Evolutionary conservation across 192 early-diverging fungal species (phyloP).

Genomic region (Backusella liffmaniae): DNA sequence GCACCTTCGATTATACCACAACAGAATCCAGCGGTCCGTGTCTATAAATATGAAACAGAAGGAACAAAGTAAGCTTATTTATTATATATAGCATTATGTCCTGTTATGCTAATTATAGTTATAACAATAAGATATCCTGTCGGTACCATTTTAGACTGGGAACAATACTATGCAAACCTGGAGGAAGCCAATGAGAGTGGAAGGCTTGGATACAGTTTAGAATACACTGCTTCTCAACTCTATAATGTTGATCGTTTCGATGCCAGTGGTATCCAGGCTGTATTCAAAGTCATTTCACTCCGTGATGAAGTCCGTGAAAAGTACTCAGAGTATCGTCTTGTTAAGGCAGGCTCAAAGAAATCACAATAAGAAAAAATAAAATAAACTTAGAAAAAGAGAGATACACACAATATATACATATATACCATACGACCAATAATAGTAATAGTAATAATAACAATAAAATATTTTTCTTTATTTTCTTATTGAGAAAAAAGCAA

Average conservation of each 20-base stretch:
- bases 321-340: background rate
- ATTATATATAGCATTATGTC: background rate
- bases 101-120: background rate
- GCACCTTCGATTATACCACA: constrained; percentile 38
- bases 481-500: constrained; percentile 1
- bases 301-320: background rate
- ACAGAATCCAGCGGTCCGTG: constrained; percentile 39
- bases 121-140: background rate
- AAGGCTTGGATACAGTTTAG: constrained; percentile 15
- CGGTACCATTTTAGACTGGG: constrained; percentile 32
- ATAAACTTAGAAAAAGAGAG: background rate
- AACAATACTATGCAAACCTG: constrained; percentile 32
- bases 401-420: background rate
- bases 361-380: background rate
- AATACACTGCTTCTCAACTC: constrained; percentile 30
- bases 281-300: constrained; percentile 11
- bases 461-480: background rate
- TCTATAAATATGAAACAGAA: constrained; percentile 37
- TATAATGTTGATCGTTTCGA: constrained; percentile 23
- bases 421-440: background rate
- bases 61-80: background rate
- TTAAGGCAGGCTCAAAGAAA: background rate
- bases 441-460: constrained; percentile 8
- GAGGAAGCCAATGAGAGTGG: constrained; percentile 18
- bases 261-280: constrained; percentile 5